These are phyloP conservation scores for Cercospora berteroae DNA, from an alignment of 2,329 filamentous ascomycete genomes.

Conservation along the genomic window DNA sequence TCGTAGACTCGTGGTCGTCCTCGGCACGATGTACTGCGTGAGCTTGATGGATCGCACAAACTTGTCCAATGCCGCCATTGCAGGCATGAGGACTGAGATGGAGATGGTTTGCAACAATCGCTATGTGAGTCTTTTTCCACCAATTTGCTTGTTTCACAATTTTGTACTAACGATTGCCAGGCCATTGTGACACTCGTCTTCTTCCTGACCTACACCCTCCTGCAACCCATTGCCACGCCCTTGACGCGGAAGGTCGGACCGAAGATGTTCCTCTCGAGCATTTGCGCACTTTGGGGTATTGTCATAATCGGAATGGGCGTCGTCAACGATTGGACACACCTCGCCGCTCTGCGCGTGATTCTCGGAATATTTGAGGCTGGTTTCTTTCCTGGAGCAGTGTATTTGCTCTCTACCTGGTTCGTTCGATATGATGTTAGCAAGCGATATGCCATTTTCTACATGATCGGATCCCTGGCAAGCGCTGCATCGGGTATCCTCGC, in stretches of 20 bases:
- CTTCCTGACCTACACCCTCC: constrained; percentile 40
- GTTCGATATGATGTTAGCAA: constrained; percentile 42
- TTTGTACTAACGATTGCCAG: constrained; percentile 31
- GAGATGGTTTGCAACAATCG: constrained; percentile 18
- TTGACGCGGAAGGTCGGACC: constrained; percentile 35
- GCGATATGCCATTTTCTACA: constrained; percentile 35
- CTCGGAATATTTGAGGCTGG: constrained; percentile 32
- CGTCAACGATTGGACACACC: constrained; percentile 29
- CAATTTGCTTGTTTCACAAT: not conserved
- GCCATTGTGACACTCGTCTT: constrained; percentile 38
- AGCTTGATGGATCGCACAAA: constrained; percentile 11
- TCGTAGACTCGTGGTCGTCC: constrained; percentile 3
- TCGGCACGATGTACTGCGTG: constrained; percentile 13
- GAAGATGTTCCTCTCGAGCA: constrained; percentile 26
- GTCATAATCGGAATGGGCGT: constrained; percentile 47
- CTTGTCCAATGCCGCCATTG: constrained; percentile 34
- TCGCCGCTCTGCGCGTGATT: constrained; percentile 27
- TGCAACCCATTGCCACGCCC: constrained; percentile 38
- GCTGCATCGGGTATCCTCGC: constrained; percentile 53
- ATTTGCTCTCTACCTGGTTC: constrained; percentile 51
- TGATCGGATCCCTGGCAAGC: constrained; percentile 44
- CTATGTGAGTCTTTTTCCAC: constrained; percentile 19
- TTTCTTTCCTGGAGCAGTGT: constrained; percentile 30
- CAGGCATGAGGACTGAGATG: constrained; percentile 24
- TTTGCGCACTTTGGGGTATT: constrained; percentile 21